phyloP scores from a whole-genome alignment of 495 filamentous ascomycete genomes.

The Aspergillus carlsbadensis region DNA sequence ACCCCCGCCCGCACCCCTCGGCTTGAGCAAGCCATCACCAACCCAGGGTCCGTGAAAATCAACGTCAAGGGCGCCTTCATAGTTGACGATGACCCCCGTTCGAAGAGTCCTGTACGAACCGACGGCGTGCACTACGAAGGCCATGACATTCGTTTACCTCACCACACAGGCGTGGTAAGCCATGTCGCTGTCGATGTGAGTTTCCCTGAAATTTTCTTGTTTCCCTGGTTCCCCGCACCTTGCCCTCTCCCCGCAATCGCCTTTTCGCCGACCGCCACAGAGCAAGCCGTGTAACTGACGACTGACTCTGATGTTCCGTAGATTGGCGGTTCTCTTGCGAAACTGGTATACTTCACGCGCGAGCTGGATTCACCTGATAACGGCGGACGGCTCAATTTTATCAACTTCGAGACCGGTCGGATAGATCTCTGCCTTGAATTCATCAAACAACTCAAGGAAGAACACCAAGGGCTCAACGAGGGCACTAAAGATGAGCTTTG shows the following conservation, averaged over 20 bases:
- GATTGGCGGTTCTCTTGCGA: constrained; percentile 94
- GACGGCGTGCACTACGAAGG: constrained; percentile 73
- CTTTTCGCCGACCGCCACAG: constrained; percentile 7
- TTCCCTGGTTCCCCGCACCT: constrained; percentile 32
- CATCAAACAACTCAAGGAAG: constrained; percentile 75
- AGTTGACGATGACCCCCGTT: constrained; percentile 73
- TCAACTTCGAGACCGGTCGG: constrained; percentile 90
- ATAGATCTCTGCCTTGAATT: constrained; percentile 91
- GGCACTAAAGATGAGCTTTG: constrained; percentile 63
- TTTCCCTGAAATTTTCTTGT: constrained; percentile 18
- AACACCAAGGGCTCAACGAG: constrained; percentile 73
- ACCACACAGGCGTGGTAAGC: constrained; percentile 89
- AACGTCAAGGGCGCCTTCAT: constrained; percentile 97
- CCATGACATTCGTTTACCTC: constrained; percentile 90
- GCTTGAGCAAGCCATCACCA: constrained; percentile 69
- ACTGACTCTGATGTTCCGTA: constrained; percentile 31
- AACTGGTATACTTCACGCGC: constrained; percentile 94
- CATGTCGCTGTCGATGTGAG: constrained; percentile 95
- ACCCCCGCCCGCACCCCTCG: constrained; percentile 28
- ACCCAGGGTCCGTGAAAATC: constrained; percentile 84
- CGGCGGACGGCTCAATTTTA: constrained; percentile 89
- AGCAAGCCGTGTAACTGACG: constrained; percentile 24
- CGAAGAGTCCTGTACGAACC: constrained; percentile 44
- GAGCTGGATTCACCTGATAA: constrained; percentile 75
- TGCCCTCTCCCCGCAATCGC: constrained; percentile 35